Conservation (phyloP, 139 green algal genomes). For the Tetraselmis chui region DNA sequence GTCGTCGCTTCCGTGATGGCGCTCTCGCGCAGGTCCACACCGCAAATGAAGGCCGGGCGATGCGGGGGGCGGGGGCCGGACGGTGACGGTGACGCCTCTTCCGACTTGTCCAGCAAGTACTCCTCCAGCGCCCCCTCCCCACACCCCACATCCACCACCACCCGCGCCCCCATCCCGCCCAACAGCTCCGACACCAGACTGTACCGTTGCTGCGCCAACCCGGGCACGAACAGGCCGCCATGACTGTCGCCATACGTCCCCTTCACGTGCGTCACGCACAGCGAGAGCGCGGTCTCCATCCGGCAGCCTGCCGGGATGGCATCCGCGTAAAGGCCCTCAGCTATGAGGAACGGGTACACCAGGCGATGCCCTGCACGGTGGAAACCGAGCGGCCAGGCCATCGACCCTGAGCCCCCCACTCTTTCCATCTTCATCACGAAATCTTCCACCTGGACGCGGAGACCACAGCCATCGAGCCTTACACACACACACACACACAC, state of each 20-base stretch:
- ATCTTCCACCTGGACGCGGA: neutral
- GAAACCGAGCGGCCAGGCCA: neutral
- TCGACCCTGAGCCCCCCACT: neutral
- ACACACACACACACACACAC: neutral
- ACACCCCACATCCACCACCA: constrained; percentile 29
- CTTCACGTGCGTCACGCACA: neutral
- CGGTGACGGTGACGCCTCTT: neutral
- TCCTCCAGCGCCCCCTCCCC: constrained; percentile 25
- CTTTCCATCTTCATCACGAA: neutral
- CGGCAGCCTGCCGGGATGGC: neutral
- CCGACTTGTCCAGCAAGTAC: constrained; percentile 5
- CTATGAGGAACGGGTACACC: neutral
- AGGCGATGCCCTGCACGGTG: neutral
- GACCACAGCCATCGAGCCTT: no score
- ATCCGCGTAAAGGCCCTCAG: neutral
- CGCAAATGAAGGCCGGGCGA: neutral
- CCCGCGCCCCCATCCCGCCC: neutral
- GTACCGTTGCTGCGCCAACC: constrained; percentile 2
- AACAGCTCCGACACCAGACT: constrained; percentile 3
- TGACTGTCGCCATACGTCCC: neutral
- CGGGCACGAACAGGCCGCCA: neutral
- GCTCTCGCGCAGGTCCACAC: neutral
- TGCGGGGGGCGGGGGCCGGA: neutral
- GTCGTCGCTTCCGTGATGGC: neutral
- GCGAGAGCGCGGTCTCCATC: neutral